These are phyloP conservation scores for Cercophora sp. DNA, from an alignment of 495 filamentous ascomycete genomes.

Conservation along the genomic window DNA sequence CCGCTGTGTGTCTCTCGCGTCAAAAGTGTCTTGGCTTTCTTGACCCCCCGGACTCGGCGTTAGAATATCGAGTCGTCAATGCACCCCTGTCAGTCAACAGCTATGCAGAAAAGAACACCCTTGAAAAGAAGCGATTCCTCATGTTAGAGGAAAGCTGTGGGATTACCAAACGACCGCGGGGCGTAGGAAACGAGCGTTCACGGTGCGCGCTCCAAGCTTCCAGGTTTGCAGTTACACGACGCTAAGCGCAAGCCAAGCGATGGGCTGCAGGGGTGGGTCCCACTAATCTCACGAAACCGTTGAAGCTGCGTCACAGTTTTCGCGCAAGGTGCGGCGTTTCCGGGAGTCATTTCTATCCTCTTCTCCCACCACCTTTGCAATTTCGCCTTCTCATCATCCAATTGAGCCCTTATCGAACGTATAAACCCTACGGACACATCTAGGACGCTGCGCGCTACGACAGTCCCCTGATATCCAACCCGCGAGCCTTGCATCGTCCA, in stretches of 20 bases:
- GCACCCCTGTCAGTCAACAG: no score
- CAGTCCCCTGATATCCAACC: background rate
- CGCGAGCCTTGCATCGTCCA: background rate
- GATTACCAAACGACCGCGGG: no score
- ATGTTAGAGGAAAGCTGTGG: no score
- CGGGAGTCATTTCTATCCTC: background rate
- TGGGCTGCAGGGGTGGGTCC: background rate
- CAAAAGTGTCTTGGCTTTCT: no score
- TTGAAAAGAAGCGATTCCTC: no score
- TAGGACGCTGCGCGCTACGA: background rate
- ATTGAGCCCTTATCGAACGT: background rate
- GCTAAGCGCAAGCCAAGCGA: background rate
- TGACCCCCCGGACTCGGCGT: no score
- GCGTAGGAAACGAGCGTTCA: no score
- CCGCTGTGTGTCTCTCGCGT: no score
- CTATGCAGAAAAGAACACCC: no score
- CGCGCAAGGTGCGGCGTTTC: constrained; percentile 5
- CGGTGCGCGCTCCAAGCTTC: no score
- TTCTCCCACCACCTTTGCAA: constrained; percentile 1
- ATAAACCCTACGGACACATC: no score
- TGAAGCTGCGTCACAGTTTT: background rate
- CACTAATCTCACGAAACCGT: background rate
- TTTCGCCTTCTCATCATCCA: background rate
- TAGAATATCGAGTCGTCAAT: no score
- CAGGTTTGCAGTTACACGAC: background rate